Percentiles rank a stretch among this genome's conserved stretches.
Conservation (phyloP, 2,329 filamentous ascomycete species). For the Cladophialophora chaetospira region DNA sequence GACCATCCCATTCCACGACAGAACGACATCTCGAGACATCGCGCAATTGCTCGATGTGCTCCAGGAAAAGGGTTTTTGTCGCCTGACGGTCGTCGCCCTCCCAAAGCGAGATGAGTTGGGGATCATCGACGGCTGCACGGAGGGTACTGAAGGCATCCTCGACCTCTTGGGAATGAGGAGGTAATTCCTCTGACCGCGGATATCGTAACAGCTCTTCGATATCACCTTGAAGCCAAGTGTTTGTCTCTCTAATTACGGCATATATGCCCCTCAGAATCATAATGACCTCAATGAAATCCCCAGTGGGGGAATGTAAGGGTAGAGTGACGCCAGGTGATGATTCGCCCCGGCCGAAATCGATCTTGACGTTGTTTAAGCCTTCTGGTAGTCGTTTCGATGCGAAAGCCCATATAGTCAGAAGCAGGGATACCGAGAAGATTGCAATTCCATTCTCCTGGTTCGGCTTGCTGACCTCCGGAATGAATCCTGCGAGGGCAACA, state of each 20-base stretch:
- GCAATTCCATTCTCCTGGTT: conserved; percentile 32
- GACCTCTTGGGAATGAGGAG: conserved; percentile 28
- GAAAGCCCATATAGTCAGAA: conserved; percentile 33
- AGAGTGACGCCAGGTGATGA: conserved; percentile 23
- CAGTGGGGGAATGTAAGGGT: conserved; percentile 24
- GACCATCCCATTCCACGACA: conserved; percentile 33
- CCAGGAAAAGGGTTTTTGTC: conserved; percentile 17
- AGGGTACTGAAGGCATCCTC: conserved; percentile 27
- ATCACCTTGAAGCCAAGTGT: conserved; percentile 32
- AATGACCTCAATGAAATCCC: conserved; percentile 32
- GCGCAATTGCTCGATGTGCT: conserved; percentile 26
- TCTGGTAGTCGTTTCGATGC: conserved; percentile 32
- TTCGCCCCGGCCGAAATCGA: conserved; percentile 22
- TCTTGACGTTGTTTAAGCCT: conserved; percentile 29
- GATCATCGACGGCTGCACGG: conserved; percentile 18
- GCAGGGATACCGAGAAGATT: conserved; percentile 31
- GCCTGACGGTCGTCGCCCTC: conserved; percentile 12
- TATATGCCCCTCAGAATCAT: conserved; percentile 32
- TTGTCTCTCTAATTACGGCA: conserved; percentile 31
- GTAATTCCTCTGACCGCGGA: conserved; percentile 27
- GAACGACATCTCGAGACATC: conserved; percentile 30
- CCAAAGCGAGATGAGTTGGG: conserved; percentile 11
- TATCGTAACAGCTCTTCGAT: conserved; percentile 31
- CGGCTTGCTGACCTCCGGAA: conserved; percentile 30
- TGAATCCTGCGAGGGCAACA: conserved; percentile 31